Conservation (phyloP, 352 stramenopile species). For the Pythium myriotylum region DNA sequence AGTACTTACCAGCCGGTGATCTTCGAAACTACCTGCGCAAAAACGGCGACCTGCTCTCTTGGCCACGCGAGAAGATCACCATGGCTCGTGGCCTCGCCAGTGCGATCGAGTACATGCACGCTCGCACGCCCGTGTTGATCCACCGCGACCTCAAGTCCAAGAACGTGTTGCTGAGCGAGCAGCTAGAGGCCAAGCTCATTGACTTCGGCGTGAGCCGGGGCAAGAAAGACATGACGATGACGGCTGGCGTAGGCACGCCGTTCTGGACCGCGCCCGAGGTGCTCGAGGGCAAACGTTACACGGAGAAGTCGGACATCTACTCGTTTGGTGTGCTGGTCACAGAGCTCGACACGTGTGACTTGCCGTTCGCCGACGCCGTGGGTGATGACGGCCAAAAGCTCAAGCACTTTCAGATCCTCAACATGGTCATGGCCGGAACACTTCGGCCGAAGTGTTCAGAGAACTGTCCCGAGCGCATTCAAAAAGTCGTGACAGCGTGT, state of each 20-base stretch:
- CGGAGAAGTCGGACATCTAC: constrained; percentile 20
- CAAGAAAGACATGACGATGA: constrained; percentile 13
- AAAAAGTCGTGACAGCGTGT: constrained; percentile 1
- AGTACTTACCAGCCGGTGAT: constrained; percentile 15
- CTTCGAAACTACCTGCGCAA: background rate
- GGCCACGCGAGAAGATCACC: constrained; percentile 10
- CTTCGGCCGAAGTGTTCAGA: constrained; percentile 4
- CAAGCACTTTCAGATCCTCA: constrained; percentile 14
- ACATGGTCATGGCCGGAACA: constrained; percentile 4
- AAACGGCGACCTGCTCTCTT: constrained; percentile 7
- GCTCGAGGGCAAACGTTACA: constrained; percentile 7
- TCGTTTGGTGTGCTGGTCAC: constrained; percentile 35
- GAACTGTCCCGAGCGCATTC: constrained; percentile 2
- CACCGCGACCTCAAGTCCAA: constrained; percentile 14
- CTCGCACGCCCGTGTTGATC: constrained; percentile 3
- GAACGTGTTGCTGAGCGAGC: background rate
- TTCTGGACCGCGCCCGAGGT: constrained; percentile 23
- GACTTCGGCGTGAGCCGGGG: constrained; percentile 14
- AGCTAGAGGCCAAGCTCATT: constrained; percentile 2
- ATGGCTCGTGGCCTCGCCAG: constrained; percentile 9
- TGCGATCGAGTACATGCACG: constrained; percentile 14
- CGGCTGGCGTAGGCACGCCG: background rate
- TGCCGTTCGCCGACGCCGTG: constrained; percentile 24
- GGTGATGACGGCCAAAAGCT: constrained; percentile 3
- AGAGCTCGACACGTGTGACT: constrained; percentile 28